Evolutionary conservation across 179 eudicot genomes (phyloP), one percentile per base, ranked within the genome.

Genomic region (Dionaea muscipula): DNA sequence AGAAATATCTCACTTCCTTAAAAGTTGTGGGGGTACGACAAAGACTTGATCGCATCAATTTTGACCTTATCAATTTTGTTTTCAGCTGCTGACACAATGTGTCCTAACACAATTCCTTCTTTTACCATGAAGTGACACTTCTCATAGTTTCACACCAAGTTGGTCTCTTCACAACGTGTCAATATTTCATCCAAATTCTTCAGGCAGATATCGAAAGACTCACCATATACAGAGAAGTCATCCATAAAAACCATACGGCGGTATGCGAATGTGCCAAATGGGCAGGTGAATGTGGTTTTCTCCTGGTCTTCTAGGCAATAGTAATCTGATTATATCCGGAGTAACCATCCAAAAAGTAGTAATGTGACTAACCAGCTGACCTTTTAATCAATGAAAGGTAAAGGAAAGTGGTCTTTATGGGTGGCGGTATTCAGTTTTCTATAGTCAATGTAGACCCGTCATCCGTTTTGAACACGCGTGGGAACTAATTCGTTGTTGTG

Each of bases 41-140:
- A 20, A 2, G 16, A 13, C 12, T 45, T 21, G 16, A 45, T 20
- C 7, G 17, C 11, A 7, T 45, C 12, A 10, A 45, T 11, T 26
- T 57, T 57, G 8, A 19, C 56, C 3, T 28, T 45, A 27, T 44
- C 61, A 1, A 57, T 51, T 27, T 44, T 41, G 0, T 44, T 17
- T 2, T 51, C 61, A 8, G 26, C 26, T 1, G 25, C 18, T 0
- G 41, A 57, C 3, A 46, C 17, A 7, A 7, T 13, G 14, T 46
- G 62, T 16, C 43, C 52, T 5, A 57, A 19, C 0, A 28, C 27
- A 7, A 57, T 57, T 2, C 62, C 62, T 44, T 57, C 18, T 3
- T 4, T 19, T 0, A 57, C 62, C 51, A 57, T 57, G 40, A 57
- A 45, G n/a, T 57, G 52, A 20, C 62, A 44, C 19, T 27, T 57